Base-by-base conservation (phyloP, 768 basidiomycete species). In the Agaricus subrufescens region DNA sequence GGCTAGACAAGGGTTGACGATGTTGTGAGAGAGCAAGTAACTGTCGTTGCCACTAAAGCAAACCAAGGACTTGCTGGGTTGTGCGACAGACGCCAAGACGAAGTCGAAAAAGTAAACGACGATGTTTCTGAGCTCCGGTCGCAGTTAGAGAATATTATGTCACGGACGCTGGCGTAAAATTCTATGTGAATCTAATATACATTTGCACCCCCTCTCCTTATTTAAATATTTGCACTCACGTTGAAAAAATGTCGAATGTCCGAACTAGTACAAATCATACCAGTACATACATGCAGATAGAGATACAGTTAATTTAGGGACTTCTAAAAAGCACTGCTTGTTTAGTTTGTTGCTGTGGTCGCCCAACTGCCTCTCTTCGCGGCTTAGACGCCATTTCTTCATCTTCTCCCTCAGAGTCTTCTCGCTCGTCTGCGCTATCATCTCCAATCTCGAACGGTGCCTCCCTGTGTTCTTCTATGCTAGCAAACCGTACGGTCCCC, bases 381-480 rank as follows among this genome's bases (percentile, higher is more conserved):
- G 48, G 47, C 27, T 15, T 25, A 4, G 45, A 31, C 12, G 34
- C 27, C 49, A 47, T 34, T 48, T 42, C 48, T 59, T 34, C 34
- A 34, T 63, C 43, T 34, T 52, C 46, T 27, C 61, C 59, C 46
- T 64, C 59, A 52, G 65, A 52, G 30, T 52, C 56, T 34, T 73
- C 72, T 54, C 73, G 72, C 56, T 88, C 85, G 19, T 79, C 74
- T 48, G 85, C 84, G 61, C 82, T 83, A 57, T 83, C 82, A 9
- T 77, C 81, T 3, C 84, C 88, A 50, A 89, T 74, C 43, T 76
- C 83, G 66, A 91, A 89, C 34, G 87, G 59, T 53, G 90, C 87
- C 69, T 92, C 89, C 27, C 83, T 79, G 61, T 87, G 87, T 59
- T 91, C 86, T 89, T 89, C 91, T 44, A 86, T 83, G 66, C 52